Base-by-base conservation (phyloP, 2,329 filamentous ascomycete genomes). In the Monilinia polystroma region DNA sequence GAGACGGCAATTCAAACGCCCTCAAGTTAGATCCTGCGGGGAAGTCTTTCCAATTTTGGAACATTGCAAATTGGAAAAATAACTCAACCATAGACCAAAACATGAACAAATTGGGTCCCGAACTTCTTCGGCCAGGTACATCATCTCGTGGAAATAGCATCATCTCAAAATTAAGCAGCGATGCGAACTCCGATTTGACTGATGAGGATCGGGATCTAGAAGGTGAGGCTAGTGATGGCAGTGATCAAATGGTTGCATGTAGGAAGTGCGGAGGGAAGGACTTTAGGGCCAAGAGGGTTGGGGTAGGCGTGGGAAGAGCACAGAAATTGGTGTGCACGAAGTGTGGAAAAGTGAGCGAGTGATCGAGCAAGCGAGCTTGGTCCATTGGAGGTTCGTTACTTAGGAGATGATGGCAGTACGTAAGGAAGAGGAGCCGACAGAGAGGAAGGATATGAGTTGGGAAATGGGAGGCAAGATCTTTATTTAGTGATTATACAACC, bases 311-410 rank as follows among this genome's bases (percentile, higher is more conserved):
- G 38, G 82, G 82, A 10, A 80, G 79, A 53, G 81, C 79, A 63
- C 84, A 86, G 74, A 81, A 80, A 68, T 76, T 90, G 70, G 81
- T 87, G n/a, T 91, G 89, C 75, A 82, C 82, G 47, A 81, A 80
- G 56, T 91, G 82, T 69, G 82, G 82, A 3, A 76, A 72, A 54
- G 68, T 70, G 14, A 74, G 41, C 68, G 53, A 66, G 32, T 18
- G 18, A 47, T 20, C 7, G 45, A 57, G 62, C n/a, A 29, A 59
- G n/a, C 7, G 29, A 23, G 14, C 20, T 38, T 38, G 11, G n/a
- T n/a, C 26, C 1, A 38, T 26, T 18, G 20, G 7, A 60, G 12
- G 57, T 26, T 51, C 32, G 12, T 8, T 51, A 18, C 38, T 26
- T 35, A 7, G n/a, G 45, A 51, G n/a, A 51, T 16, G 12, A 41